Base-by-base conservation (phyloP, 768 basidiomycete genomes). In the Xerocomellus amylosporus region DNA sequence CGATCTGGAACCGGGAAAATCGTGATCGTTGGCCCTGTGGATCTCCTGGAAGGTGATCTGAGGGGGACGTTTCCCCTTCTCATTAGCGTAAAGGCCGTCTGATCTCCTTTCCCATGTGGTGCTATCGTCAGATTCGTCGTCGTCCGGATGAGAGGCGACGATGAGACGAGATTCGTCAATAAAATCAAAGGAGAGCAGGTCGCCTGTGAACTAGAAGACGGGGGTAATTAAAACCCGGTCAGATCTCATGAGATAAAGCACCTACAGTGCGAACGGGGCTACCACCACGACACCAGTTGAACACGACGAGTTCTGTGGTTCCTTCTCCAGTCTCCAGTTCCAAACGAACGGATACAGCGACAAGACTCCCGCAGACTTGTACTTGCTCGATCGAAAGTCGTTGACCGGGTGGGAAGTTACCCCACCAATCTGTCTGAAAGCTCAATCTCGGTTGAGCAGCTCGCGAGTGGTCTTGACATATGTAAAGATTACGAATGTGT, bases 401-500 rank as follows among this genome's bases (percentile, higher is more conserved):
- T n/a, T 71, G 69, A 26, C 69, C 69, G 0, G 71, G 62, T 48
- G 69, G 63, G 26, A 67, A 58, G 31, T 63, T 45, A 3, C 69
- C 71, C 69, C 71, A 72, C 69, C 69, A 72, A 34, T 71, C 69
- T 12, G 71, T 72, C 49, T 60, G 69, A 40, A 67, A 69, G 30
- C 54, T 61, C 31, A 71, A 51, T 24, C 61, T 58, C 17, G 67
- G 58, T 34, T 71, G 65, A 37, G 58, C 40, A 28, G 81, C 77
- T 46, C 67, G 71, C 30, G 77, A 72, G 61, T 86, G 83, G 60
- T 81, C 80, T 51, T 75, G 78, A 54, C 81, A 82, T n/a, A 73
- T 73, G 73, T 78, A 79, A 47, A 85, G 66, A 63, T 83, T 74
- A 54, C 81, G 78, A 53, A 86, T 74, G 57, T 81, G 80, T 58